A percentile compares a stretch with the other conserved stretches of the same genome.
phyloP scores from a whole-genome alignment of 768 basidiomycete species.

The Amanita brunnescens region DNA sequence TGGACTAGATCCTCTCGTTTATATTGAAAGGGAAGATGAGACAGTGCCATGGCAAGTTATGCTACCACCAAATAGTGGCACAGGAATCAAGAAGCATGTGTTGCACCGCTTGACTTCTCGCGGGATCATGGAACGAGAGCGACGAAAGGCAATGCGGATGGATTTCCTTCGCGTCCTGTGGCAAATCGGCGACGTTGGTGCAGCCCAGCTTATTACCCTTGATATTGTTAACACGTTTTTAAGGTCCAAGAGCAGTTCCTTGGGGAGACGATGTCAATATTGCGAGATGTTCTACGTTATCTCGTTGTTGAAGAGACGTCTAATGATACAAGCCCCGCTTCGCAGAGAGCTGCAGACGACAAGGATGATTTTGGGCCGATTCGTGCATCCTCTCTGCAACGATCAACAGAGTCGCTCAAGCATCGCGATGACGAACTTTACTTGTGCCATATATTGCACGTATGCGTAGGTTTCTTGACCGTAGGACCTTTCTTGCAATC shows the following conservation, averaged over 20 bases:
- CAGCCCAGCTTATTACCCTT: neutral
- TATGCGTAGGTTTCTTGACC: conserved; percentile 54
- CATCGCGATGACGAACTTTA: conserved; percentile 19
- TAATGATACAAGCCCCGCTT: conserved; percentile 12
- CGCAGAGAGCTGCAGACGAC: conserved; percentile 28
- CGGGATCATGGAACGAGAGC: conserved; percentile 8
- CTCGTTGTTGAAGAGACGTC: conserved; percentile 24
- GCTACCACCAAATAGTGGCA: conserved; percentile 29
- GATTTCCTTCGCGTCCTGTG: conserved; percentile 53
- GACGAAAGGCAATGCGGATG: conserved; percentile 18
- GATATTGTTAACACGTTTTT: neutral
- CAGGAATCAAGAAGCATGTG: conserved; percentile 57
- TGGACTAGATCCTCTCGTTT: conserved; percentile 57
- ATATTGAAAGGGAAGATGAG: conserved; percentile 21
- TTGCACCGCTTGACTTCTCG: conserved; percentile 28
- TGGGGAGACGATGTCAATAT: conserved; percentile 13
- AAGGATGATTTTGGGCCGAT: conserved; percentile 53
- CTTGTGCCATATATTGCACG: conserved; percentile 30
- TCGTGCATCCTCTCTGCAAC: conserved; percentile 27
- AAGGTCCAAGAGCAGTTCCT: conserved; percentile 7
- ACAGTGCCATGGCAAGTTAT: conserved; percentile 37
- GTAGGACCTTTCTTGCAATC: conserved; percentile 58
- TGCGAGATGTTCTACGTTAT: conserved; percentile 35
- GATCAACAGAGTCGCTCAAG: conserved; percentile 21
- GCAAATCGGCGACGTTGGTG: conserved; percentile 59